Evolutionary conservation across 768 basidiomycete genomes (phyloP), one percentile per base, ranked within the genome.

Genomic region (Tubosaeta sp.): DNA sequence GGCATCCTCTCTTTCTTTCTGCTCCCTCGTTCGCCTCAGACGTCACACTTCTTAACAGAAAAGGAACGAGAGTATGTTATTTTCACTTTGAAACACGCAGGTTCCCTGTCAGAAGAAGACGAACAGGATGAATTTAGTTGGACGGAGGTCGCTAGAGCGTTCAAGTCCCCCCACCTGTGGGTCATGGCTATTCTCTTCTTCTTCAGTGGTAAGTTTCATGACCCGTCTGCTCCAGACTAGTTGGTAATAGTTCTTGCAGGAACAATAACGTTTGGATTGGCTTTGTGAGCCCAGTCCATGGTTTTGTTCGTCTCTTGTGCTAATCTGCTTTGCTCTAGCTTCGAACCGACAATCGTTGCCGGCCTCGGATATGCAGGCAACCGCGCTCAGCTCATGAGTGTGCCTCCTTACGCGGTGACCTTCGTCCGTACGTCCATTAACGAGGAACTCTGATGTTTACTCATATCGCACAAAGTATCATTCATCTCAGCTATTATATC

Each of bases 291-390:
- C 24, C 24, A 2, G 44, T 13, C 13, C 27, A 21, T 52, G 6
- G 8, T 13, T 3, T 6, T 4, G 6, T 46, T 13, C 29, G 9
- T 72, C 38, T 73, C 1, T 12, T 11, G 69, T 71, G 44, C 71
- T 52, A 35, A 77, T 21, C 38, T 9, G 71, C 76, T 6, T 47
- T 46, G 55, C 66, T 56, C 47, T 38, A 81, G 87, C 61, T 91
- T 91, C 68, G 71, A 81, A 6, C 88, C 49, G 6, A 81, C 83
- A 9, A 86, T 90, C 65, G 79, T 89, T 5, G 71, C 77, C 24
- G 71, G 74, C 10, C 73, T 86, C 2, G 83, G 83, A 18, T 84
- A 76, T 62, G 74, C 73, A 1, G 73, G 76, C 0, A 69, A 76
- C 27, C 64, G 72, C 22, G 77, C 80, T 7, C 82, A 86, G 57